phyloP scores from a whole-genome alignment of 495 filamentous ascomycete species.

The Aspergillus funiculosus region DNA sequence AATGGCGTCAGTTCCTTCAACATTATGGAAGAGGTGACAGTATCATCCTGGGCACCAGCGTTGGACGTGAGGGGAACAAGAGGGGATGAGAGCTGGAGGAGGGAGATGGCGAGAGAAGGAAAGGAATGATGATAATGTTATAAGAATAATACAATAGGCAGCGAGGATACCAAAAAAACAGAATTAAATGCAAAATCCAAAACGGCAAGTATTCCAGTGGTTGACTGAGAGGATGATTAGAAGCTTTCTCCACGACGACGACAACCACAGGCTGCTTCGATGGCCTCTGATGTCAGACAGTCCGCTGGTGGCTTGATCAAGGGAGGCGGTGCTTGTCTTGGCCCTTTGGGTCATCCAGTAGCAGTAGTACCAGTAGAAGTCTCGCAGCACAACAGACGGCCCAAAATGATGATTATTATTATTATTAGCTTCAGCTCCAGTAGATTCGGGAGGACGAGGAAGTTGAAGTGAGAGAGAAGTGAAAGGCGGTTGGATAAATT shows the following conservation, averaged over 20 bases:
- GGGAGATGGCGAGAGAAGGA: not conserved
- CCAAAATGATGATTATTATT: no score
- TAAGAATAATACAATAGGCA: not conserved
- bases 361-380: no score
- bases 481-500: no score
- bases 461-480: no score
- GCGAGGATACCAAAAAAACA: constrained; percentile 4
- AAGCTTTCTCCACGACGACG: constrained; percentile 6
- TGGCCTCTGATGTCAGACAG: constrained; percentile 12
- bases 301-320: not conserved
- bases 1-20: constrained; percentile 21
- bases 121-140: not conserved
- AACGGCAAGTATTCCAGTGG: no score
- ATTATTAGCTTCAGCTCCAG: no score
- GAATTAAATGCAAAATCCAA: not conserved
- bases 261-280: constrained; percentile 1
- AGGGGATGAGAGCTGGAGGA: constrained; percentile 1
- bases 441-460: not conserved
- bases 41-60: constrained; percentile 27
- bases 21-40: constrained; percentile 22
- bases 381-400: no score
- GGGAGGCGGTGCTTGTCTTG: constrained; percentile 8
- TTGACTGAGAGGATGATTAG: constrained; percentile 5
- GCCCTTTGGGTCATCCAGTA: no score
- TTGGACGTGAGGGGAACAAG: not conserved